A percentile compares a stretch with the other conserved stretches of the same genome.
Conservation (phyloP, 768 basidiomycete species). For the Rossbeevera mucosa region DNA sequence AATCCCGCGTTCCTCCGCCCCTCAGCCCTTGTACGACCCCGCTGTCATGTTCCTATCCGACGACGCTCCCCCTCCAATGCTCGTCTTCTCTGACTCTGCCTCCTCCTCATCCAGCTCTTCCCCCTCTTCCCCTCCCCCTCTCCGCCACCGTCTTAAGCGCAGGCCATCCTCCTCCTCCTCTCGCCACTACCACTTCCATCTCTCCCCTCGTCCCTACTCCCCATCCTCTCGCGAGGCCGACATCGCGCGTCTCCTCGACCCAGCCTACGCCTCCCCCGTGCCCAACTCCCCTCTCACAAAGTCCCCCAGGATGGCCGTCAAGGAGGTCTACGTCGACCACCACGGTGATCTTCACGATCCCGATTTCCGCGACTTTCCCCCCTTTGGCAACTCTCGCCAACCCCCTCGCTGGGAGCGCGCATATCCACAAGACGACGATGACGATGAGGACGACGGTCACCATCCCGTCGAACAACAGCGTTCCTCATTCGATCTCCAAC, state of each 20-base stretch:
- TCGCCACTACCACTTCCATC: slow-evolving; percentile 8
- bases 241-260: slow-evolving; percentile 62
- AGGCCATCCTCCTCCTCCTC: slow-evolving; percentile 29
- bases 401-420: slow-evolving; percentile 33
- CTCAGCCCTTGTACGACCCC: background rate
- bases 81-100: slow-evolving; percentile 16
- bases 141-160: slow-evolving; percentile 22
- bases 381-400: slow-evolving; percentile 27
- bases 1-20: slow-evolving; percentile 24
- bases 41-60: background rate
- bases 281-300: slow-evolving; percentile 22
- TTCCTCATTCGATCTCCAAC: slow-evolving; percentile 18
- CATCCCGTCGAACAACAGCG: slow-evolving; percentile 12
- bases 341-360: slow-evolving; percentile 64
- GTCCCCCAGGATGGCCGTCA: slow-evolving; percentile 13
- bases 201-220: slow-evolving; percentile 28
- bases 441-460: slow-evolving; percentile 28
- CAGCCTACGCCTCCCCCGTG: slow-evolving; percentile 45
- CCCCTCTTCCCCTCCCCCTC: slow-evolving; percentile 13
- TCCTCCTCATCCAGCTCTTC: slow-evolving; percentile 18
- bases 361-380: slow-evolving; percentile 61
- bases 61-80: slow-evolving; percentile 12
- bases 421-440: slow-evolving; percentile 29
- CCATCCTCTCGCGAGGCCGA: slow-evolving; percentile 43
- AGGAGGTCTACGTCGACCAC: slow-evolving; percentile 52